Evolutionary conservation across 257 asterid genomes (phyloP), one percentile per base, ranked within the genome.

Genomic region (Paraleonurus japonicus): DNA sequence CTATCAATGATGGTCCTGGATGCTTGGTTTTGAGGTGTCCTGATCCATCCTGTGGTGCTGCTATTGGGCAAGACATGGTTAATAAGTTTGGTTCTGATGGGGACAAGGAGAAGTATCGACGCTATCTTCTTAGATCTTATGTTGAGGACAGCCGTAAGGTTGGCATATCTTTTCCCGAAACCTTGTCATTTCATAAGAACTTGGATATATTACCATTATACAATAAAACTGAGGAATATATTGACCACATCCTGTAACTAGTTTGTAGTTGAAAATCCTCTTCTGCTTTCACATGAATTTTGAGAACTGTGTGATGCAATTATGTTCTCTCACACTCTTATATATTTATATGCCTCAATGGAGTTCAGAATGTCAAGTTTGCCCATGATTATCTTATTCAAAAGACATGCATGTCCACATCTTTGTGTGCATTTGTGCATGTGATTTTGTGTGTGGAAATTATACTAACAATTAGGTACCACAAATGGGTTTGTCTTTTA

Each of bases 131-230:
- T 61, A 88, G 99, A 82, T 94, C 97, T 45, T 94, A 82, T 73
- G 89, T 94, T 43, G 97, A 94, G 83, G 96, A 94, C 83, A 91
- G 90, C 80, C 92, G 96, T 47, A 91, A 86, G 97, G 97, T 93
- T 76, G 71, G 68, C 70, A 64, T 61, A 30, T 53, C 11, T 70
- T 64, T 73, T 41, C 78, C 43, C 50, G 69, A 53, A 70, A 61
- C 63, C 61, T 24, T 72, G 63, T 69, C 67, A 66, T 28, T 73
- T 48, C 12, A 16, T 51, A 61, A 68, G 70, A 53, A 37, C 61
- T 0, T 65, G 28, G 67, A 54, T 10, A 67, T 13, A 24, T 68
- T 54, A 16, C 45, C 27, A n/a, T 48, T 59, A 11, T 45, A 45
- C 30, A 41, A 33, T 27, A 67, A 37, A 15, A 54, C 55, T 28